Evolutionary conservation across 1,284 basidiomycete genomes (phyloP).

Genomic region (Gymnopus androsaceus): DNA sequence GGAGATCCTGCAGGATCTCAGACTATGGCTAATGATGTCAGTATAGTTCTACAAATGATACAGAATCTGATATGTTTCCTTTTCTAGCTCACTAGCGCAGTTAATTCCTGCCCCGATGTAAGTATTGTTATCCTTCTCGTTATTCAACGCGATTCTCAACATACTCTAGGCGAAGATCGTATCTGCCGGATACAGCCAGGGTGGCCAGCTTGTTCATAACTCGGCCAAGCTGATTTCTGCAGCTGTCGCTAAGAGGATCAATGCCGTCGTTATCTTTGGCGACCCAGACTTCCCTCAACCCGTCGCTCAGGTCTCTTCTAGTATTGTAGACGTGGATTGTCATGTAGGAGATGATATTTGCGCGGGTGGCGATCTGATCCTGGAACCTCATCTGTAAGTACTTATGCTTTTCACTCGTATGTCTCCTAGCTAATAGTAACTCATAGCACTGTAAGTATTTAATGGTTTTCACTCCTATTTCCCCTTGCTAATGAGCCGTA

Average conservation of each 20-base stretch:
- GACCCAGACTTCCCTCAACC: constrained; percentile 35
- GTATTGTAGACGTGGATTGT: constrained; percentile 33
- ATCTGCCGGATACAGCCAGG: constrained; percentile 30
- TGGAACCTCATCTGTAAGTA: constrained; percentile 33
- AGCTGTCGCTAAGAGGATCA: constrained; percentile 30
- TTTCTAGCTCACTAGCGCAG: constrained; percentile 24
- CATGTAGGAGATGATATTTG: constrained; percentile 35
- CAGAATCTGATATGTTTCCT: too few relatives aligned
- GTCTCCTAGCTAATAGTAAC: neutral
- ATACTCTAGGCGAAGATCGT: constrained; percentile 7
- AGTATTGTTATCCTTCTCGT: neutral
- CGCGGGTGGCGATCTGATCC: constrained; percentile 28
- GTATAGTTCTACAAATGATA: too few relatives aligned
- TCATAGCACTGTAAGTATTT: too few relatives aligned
- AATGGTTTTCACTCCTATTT: too few relatives aligned
- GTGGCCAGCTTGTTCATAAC: constrained; percentile 38
- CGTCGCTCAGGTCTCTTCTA: constrained; percentile 32
- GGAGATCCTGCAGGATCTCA: constrained; percentile 35
- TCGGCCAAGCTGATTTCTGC: constrained; percentile 33
- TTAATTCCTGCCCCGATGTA: constrained; percentile 35
- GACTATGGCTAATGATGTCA: constrained; percentile 37
- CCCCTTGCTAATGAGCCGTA: too few relatives aligned
- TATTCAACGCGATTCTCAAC: neutral
- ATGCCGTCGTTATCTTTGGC: constrained; percentile 38
- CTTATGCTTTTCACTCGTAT: neutral